phyloP scores from a whole-genome alignment of 345 rosid species.

The Corchorus capsularis region DNA sequence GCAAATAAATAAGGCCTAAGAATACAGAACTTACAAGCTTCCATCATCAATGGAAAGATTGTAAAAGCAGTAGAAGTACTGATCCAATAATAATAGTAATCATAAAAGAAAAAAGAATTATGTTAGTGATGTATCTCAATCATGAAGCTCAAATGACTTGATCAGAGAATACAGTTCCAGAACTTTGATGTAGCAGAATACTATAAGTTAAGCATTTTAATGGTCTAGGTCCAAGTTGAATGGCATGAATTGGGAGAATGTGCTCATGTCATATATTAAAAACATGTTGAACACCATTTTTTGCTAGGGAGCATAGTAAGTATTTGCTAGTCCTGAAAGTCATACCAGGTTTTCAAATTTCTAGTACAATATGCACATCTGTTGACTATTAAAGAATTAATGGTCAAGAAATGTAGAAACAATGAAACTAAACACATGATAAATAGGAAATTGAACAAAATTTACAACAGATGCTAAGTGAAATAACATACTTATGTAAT shows the following conservation, averaged over 20 bases:
- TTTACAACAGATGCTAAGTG: constrained; percentile 5
- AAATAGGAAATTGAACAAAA: constrained; percentile 7
- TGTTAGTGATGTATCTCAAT: background rate
- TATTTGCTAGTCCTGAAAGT: no score
- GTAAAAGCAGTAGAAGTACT: background rate
- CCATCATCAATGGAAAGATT: background rate
- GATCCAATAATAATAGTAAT: no score
- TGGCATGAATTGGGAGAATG: background rate
- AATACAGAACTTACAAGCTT: background rate
- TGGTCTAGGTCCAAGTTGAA: background rate
- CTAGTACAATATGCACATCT: no score
- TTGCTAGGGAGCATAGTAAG: no score
- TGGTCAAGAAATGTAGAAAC: background rate
- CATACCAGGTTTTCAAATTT: no score
- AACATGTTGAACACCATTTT: no score
- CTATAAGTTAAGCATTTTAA: background rate
- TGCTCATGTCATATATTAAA: background rate
- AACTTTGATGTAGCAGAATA: background rate
- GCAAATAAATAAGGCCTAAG: background rate
- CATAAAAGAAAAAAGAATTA: no score
- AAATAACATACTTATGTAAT: background rate
- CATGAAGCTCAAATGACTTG: background rate
- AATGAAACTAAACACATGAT: background rate
- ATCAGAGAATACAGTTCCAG: background rate
- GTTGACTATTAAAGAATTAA: background rate